These are phyloP conservation scores for Pyricularia sp. DNA, from an alignment of 2,329 filamentous ascomycete genomes.

Conservation along the genomic window DNA sequence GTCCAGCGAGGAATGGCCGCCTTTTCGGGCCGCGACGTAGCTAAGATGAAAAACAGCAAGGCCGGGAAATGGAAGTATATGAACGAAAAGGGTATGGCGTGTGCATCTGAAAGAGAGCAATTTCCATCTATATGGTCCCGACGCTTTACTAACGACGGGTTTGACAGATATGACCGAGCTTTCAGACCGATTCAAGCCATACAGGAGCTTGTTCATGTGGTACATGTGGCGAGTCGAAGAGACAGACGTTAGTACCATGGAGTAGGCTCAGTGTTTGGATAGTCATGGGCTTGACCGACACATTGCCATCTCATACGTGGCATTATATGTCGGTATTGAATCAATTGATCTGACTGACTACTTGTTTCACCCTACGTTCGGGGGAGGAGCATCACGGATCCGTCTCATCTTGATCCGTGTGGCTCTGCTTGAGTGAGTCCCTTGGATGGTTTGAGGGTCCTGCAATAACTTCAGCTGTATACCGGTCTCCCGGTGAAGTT, in stretches of 20 bases:
- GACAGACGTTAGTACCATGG: constrained; percentile 60
- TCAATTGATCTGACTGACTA: background rate
- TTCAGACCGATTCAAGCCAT: constrained; percentile 72
- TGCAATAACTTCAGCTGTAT: background rate
- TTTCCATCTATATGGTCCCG: background rate
- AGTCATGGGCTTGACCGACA: background rate
- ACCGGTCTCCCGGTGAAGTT: background rate
- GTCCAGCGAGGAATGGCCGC: constrained; percentile 93
- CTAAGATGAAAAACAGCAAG: constrained; percentile 68
- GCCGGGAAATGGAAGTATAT: constrained; percentile 97
- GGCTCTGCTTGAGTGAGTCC: background rate
- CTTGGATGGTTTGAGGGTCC: background rate
- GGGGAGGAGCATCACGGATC: background rate
- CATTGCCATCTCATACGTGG: background rate
- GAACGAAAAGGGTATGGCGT: constrained; percentile 43
- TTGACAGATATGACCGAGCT: constrained; percentile 78
- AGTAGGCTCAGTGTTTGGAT: constrained; percentile 18
- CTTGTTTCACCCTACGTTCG: background rate
- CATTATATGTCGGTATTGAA: background rate
- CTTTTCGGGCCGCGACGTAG: constrained; percentile 73
- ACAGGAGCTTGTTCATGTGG: constrained; percentile 94
- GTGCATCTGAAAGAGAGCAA: background rate
- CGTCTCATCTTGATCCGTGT: background rate
- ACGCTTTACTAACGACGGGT: background rate
- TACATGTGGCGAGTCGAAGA: constrained; percentile 90